Base-by-base conservation (phyloP, 306 rosid genomes). In the Fragaria vesca region DNA sequence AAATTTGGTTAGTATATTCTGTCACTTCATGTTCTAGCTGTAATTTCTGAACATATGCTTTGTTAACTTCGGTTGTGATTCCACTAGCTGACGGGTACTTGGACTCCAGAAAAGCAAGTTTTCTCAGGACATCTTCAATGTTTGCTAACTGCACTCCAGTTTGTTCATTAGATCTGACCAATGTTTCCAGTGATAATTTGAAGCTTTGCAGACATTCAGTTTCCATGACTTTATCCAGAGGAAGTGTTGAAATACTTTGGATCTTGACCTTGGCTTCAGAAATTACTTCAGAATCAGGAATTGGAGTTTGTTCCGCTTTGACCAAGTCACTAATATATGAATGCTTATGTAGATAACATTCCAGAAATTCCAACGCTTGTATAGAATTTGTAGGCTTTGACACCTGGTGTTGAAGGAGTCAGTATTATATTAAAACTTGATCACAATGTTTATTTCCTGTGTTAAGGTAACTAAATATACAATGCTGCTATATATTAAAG, bases 221-320 rank as follows among this genome's bases (percentile, higher is more conserved):
- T 20, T 72, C 76, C 65, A 72, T 51, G 32, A 72, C 65, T 34
- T 72, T 24, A 51, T 72, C 76, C 2, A 72, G 13, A 72, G 76
- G n/a, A 10, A 72, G 65, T 20, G 65, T n/a, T 3, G 34, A 34
- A 36, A 51, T 52, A 51, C 47, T 72, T 51, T 34, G 48, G 32
- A 72, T 72, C 20, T 51, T 18, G 48, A 57, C 47, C 48, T 72
- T 72, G 65, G 76, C 65, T 52, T 32, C 10, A 12, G 36, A 72
- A 51, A 52, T n/a, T 28, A 52, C 48, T 17, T 72, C 18, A 36
- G 65, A 32, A 20, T 20, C n/a, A 60, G 65, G 42, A 34, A 5
- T 8, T 2, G 48, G n/a, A 60, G 36, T 60, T 60, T 26, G 13
- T 60, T 60, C 36, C 11, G 66, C 18, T 24, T 60, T 60, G 38